Percentiles rank a stretch among this genome's conserved stretches.
phyloP scores from a whole-genome alignment of 2,329 filamentous ascomycete species.

The Zymoseptoria brevis region DNA sequence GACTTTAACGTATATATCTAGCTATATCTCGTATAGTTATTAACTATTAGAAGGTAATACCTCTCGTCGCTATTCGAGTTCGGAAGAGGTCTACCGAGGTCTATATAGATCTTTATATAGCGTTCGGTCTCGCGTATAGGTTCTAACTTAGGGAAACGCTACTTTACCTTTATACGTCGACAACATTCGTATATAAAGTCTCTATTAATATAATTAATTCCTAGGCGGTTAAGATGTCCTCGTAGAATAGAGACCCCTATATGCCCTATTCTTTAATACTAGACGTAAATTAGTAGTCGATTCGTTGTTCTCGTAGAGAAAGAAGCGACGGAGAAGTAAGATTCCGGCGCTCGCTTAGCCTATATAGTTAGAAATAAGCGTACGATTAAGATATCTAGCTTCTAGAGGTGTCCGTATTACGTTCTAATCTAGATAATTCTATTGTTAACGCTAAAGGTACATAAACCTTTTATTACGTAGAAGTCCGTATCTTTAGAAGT shows the following conservation, averaged over 20 bases:
- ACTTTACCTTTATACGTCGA: neutral
- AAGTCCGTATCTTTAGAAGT: neutral
- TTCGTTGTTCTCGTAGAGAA: neutral
- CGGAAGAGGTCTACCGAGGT: neutral
- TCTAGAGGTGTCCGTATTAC: neutral
- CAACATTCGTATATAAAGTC: neutral
- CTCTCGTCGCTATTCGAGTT: neutral
- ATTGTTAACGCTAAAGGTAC: neutral
- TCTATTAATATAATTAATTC: constrained; percentile 1
- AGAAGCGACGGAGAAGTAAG: neutral
- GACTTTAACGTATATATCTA: neutral
- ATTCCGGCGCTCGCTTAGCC: neutral
- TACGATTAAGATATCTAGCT: neutral
- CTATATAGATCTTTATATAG: neutral
- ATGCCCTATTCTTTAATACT: constrained; percentile 2
- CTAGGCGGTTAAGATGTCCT: neutral
- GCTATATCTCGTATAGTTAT: neutral
- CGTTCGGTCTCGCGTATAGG: neutral
- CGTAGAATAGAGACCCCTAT: neutral
- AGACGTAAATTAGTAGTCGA: neutral
- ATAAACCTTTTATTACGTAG: neutral
- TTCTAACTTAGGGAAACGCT: neutral
- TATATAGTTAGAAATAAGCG: neutral
- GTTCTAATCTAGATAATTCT: neutral
- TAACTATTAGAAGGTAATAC: neutral